phyloP scores from a whole-genome alignment of 2,329 filamentous ascomycete genomes.

The Fusarium chuoi region DNA sequence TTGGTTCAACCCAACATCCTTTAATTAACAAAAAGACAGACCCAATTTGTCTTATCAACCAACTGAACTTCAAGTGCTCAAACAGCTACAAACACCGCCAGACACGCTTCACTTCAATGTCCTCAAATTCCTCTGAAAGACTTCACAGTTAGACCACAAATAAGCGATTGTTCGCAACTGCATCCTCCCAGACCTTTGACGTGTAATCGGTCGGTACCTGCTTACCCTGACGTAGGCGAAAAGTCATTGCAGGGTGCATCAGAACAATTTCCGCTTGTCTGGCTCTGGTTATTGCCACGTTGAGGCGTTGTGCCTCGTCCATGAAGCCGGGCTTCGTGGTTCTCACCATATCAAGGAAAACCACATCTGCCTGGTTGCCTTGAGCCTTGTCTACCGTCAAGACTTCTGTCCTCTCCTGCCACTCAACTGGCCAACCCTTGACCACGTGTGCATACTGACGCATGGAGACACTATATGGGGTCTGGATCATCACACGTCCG shows the following conservation, averaged over 20 bases:
- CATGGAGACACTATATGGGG: conserved; percentile 55
- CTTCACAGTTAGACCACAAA: conserved; percentile 27
- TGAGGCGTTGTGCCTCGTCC: conserved; percentile 56
- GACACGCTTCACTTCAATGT: neutral
- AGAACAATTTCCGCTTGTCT: conserved; percentile 58
- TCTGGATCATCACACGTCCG: conserved; percentile 56
- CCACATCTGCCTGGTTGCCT: conserved; percentile 59
- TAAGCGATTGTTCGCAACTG: conserved; percentile 33
- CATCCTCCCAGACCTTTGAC: conserved; percentile 49
- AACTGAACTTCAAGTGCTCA: conserved; percentile 7
- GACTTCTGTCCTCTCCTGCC: conserved; percentile 50
- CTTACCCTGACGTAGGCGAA: conserved; percentile 8
- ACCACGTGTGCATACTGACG: conserved; percentile 49
- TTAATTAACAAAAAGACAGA: neutral
- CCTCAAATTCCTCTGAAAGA: neutral
- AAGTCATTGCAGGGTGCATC: conserved; percentile 54
- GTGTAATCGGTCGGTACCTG: conserved; percentile 38
- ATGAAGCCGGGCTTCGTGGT: conserved; percentile 53
- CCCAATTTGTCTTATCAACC: conserved; percentile 16
- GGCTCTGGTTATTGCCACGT: conserved; percentile 58
- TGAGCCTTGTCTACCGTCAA: conserved; percentile 59
- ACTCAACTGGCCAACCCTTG: conserved; percentile 42
- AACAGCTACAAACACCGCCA: neutral
- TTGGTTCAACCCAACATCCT: neutral
- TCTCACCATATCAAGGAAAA: conserved; percentile 60